Base-by-base conservation (phyloP, 371 early-diverging fungal genomes). In the Capillidium rhysosporum region DNA sequence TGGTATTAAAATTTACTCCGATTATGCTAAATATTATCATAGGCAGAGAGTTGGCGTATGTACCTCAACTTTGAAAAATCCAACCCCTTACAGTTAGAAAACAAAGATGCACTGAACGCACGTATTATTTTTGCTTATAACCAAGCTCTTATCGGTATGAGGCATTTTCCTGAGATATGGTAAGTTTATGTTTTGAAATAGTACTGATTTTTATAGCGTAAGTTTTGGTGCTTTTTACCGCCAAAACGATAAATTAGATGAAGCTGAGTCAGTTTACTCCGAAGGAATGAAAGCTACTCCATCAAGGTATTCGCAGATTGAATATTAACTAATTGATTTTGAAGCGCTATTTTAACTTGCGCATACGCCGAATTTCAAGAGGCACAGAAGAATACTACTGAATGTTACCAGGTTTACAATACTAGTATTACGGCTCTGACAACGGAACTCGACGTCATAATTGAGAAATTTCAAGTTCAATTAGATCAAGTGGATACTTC, bases 91-190 rank as follows among this genome's bases (percentile, higher is more conserved):
- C 75, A 73, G 12, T 56, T 90, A 26, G 87, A 84, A 31, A 83
- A 84, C 23, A 57, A 64, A 0, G 57, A 63, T 0, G 62, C 63
- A 0, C 56, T 91, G 4, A 63, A 71, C 20, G 73, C 79, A 10
- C 77, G 97, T 18, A 81, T 93, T 1, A 63, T 75, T 1, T 89
- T 83, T 63, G 83, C 82, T 0, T 96, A 88, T 60, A 84, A 83
- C 61, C 87, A 87, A 57, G 86, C 91, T 0, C 73, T 90, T 53
- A 63, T 85, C 59, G 75, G 71, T 39, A 66, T 94, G 61, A 65
- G 91, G 30, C 77, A 77, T 53, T 93, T 82, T 60, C 94, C 94
- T 0, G 92, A 94, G 59, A 63, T 94, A 4, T 93, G 90, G 92
- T 78, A 59, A 53, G 57, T 57, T 4, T 57, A 24, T 18, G n/a